Conservation (phyloP, 345 rosid genomes). For the Heritiera littoralis region DNA sequence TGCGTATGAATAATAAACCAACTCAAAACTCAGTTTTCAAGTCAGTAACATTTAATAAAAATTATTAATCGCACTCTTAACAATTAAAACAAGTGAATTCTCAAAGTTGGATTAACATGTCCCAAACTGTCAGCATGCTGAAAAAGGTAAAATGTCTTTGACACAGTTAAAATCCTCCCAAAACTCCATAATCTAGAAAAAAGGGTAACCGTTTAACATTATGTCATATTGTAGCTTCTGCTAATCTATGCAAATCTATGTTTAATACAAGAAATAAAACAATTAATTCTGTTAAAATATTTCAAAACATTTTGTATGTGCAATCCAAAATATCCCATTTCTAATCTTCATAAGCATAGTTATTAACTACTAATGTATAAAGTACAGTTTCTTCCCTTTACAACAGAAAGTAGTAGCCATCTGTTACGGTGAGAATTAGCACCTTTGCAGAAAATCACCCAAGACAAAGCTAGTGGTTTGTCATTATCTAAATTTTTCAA, state of each 20-base stretch:
- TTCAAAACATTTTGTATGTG: not conserved
- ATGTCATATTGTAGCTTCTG: not conserved
- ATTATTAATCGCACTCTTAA: not conserved
- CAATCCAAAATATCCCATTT: not conserved
- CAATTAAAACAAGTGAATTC: not conserved
- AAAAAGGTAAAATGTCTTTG: not conserved
- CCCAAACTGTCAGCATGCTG: not conserved
- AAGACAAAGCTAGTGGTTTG: not conserved
- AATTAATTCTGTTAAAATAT: not conserved
- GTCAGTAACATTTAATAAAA: not conserved
- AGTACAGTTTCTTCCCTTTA: slow-evolving; percentile 3
- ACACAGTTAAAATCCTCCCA: not conserved
- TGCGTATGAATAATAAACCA: not conserved
- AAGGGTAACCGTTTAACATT: not conserved
- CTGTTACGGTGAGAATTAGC: not conserved
- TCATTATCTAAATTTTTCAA: not conserved
- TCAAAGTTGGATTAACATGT: not conserved
- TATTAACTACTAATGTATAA: not conserved
- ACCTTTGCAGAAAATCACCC: slow-evolving; percentile 3
- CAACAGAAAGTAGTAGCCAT: not conserved
- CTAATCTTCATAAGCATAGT: not conserved
- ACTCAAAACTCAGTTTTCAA: not conserved
- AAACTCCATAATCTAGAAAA: not conserved
- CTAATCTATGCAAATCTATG: not conserved
- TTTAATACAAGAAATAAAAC: not conserved